Conservation (phyloP, 1,284 basidiomycete species). For the Leucoagaricus sp. region DNA sequence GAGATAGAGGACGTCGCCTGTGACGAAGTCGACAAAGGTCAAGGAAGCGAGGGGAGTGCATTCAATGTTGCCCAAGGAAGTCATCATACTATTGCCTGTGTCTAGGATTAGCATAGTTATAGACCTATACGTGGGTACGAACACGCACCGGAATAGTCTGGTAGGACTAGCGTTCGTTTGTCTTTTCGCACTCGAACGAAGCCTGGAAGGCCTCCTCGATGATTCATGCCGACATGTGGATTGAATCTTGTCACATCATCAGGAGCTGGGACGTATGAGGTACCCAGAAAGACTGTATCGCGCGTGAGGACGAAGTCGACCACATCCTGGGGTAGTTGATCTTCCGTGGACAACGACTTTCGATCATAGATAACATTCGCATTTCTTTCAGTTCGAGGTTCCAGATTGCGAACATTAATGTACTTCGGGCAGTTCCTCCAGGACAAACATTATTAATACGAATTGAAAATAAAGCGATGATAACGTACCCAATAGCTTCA, state of each 20-base stretch:
- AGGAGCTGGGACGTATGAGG: conserved; percentile 43
- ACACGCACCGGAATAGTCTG: conserved; percentile 60
- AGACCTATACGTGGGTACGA: not conserved
- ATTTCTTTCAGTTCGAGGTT: conserved; percentile 37
- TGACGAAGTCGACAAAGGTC: conserved; percentile 54
- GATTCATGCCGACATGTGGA: conserved; percentile 52
- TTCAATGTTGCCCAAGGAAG: conserved; percentile 66
- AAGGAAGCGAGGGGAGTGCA: conserved; percentile 54
- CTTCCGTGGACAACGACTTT: conserved; percentile 32
- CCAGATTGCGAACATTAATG: conserved; percentile 54
- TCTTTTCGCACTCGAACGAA: conserved; percentile 48
- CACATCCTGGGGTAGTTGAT: conserved; percentile 49
- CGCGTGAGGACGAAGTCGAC: conserved; percentile 47
- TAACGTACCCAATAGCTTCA: conserved; percentile 59
- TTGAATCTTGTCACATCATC: conserved; percentile 12
- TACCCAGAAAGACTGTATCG: conserved; percentile 60
- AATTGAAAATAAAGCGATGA: not conserved
- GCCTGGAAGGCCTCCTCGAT: conserved; percentile 58
- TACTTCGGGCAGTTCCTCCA: conserved; percentile 69
- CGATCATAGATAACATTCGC: conserved; percentile 40
- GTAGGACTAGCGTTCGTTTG: conserved; percentile 24
- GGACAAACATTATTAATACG: not conserved
- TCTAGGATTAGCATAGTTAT: conserved; percentile 3
- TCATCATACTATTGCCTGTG: conserved; percentile 59
- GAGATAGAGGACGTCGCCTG: conserved; percentile 60